phyloP scores from a whole-genome alignment of 257 asterid genomes.

The Gynochthodes officinalis region DNA sequence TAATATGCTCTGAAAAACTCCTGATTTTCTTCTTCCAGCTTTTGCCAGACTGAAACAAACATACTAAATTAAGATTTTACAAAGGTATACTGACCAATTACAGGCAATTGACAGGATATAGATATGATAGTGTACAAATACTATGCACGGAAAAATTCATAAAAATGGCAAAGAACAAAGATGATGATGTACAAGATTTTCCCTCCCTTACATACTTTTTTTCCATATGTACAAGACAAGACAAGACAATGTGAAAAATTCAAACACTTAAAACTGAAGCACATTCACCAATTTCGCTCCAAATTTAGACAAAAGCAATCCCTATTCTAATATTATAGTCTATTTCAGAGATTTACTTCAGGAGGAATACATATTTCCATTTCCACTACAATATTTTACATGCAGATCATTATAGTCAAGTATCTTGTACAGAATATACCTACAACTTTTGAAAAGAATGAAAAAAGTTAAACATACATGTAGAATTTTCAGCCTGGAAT shows the following conservation, averaged over 20 bases:
- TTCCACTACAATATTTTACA: no score
- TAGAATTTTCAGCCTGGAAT: background rate
- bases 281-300: no score
- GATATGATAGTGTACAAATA: background rate
- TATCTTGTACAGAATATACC: background rate
- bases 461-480: background rate
- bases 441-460: no score
- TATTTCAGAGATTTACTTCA: background rate
- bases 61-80: constrained; percentile 10
- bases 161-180: background rate
- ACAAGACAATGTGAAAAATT: no score
- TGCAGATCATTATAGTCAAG: background rate
- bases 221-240: no score
- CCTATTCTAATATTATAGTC: background rate
- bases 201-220: no score
- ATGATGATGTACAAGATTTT: background rate
- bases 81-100: background rate
- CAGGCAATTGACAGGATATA: background rate
- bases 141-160: background rate
- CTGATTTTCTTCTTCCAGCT: constrained; percentile 72
- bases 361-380: background rate
- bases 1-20: constrained; percentile 81
- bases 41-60: constrained; percentile 76
- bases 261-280: no score
- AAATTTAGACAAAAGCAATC: background rate